Conservation (phyloP, 257 asterid species). For the Przewalskia tangutica region DNA sequence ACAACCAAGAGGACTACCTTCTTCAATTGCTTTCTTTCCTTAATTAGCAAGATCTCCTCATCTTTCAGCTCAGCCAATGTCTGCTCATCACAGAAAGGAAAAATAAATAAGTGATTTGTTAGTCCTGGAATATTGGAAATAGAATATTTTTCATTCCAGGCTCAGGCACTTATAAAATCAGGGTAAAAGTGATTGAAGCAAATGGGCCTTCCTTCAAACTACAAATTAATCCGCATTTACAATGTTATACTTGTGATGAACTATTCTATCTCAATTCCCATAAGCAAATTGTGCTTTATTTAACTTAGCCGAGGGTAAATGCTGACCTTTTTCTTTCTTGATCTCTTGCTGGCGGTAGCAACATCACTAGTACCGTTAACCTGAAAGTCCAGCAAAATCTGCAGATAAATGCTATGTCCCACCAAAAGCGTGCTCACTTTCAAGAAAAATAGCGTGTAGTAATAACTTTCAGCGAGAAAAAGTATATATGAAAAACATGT, state of each 20-base stretch:
- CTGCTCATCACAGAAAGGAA: slow-evolving; percentile 21
- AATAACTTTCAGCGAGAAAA: not conserved
- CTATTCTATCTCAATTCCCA: not conserved
- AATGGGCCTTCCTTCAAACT: not conserved
- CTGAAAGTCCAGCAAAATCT: slow-evolving; percentile 18
- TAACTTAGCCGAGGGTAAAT: not conserved
- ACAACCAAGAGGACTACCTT: slow-evolving; percentile 24
- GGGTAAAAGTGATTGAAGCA: not conserved
- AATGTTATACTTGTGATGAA: not conserved
- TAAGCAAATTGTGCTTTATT: not conserved
- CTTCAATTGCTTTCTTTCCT: slow-evolving; percentile 53
- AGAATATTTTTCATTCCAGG: not conserved
- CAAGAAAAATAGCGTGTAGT: not conserved
- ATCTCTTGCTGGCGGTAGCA: slow-evolving; percentile 32
- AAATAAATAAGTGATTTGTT: not conserved
- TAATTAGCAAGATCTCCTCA: slow-evolving; percentile 36
- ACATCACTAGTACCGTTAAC: slow-evolving; percentile 23
- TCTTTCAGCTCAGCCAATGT: slow-evolving; percentile 48
- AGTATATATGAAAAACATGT: not conserved
- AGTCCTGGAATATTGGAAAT: not conserved
- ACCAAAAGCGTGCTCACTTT: not conserved
- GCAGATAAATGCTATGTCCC: not conserved
- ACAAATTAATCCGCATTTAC: not conserved
- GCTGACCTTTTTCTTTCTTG: slow-evolving; percentile 56
- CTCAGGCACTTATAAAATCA: not conserved